Base-by-base conservation (phyloP, 164 flowering plant genomes). In the Hamamelis virginiana region DNA sequence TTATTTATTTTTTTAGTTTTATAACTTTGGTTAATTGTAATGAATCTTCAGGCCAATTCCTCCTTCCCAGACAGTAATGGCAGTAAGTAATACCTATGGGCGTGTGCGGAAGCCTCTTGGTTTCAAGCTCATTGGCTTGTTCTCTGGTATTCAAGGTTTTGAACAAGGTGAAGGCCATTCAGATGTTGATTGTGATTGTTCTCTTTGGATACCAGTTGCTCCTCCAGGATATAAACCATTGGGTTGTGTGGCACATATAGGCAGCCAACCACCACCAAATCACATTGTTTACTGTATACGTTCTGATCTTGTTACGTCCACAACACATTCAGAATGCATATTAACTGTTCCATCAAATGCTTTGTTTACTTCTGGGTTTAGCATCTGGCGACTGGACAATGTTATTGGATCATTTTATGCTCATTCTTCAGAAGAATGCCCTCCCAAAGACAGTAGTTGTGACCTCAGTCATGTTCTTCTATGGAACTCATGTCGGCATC, bases 321-420 rank as follows among this genome's bases (percentile, higher is more conserved):
- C 97, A 45, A 72, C 69, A 62, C 83, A 74, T 79, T 84, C 87
- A 61, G 98, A 91, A 59, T 93, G 98, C 78, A 75, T 91, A 69
- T 77, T 76, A 44, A 77, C 68, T 75, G 56, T 74, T 33, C 77
- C 88, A 18, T 67, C 94, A 69, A 88, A 80, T 77, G 64, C 76
- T 41, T 62, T 45, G 33, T 80, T 78, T 60, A 58, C 65, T 21
- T 77, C 87, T 68, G 98, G 97, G 45, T 91, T 91, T 80, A 91
- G 98, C 82, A 86, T 96, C n/a, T 96, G 99, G 99, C 98, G 88
- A 13, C 28, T 87, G 21, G 97, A 96, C 69, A 96, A 89, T 85
- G 84, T 80, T 62, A 66, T 89, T 74, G 95, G 97, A 28, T 89
- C 97, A 64, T 96, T 87, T 80, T 81, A 78, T 84, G 96, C 96